Percentiles rank a stretch among this genome's conserved stretches.
Conservation (phyloP, 2,329 filamentous ascomycete species). For the Lachnellula willkommii region DNA sequence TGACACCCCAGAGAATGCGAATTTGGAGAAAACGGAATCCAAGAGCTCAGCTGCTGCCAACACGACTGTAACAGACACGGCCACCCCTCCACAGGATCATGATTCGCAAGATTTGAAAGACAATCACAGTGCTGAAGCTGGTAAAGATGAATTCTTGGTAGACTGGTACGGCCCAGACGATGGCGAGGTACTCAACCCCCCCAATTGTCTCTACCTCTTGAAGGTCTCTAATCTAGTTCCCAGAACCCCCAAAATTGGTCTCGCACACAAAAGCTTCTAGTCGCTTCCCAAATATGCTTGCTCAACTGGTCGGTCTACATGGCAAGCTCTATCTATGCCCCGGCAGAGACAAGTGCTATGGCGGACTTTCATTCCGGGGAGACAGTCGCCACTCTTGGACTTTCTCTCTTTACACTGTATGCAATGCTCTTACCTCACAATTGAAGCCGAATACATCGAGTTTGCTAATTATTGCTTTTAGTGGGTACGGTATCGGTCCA, state of each 20-base stretch:
- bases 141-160: neutral
- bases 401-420: neutral
- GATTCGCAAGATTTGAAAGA: neutral
- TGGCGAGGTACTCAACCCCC: constrained; percentile 17
- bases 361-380: constrained; percentile 45
- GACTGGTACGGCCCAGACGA: constrained; percentile 36
- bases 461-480: neutral
- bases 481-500: constrained; percentile 56
- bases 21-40: too few relatives aligned
- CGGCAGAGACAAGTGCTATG: constrained; percentile 43
- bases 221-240: too few relatives aligned
- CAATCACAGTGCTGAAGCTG: neutral
- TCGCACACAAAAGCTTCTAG: constrained; percentile 34
- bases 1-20: neutral
- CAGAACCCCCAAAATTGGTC: constrained; percentile 49
- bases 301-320: constrained; percentile 54
- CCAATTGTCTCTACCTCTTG: too few relatives aligned
- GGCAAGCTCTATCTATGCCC: constrained; percentile 41
- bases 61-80: too few relatives aligned
- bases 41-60: too few relatives aligned
- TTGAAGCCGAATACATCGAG: neutral
- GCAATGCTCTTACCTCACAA: neutral
- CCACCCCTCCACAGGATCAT: neutral
- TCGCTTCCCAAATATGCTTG: constrained; percentile 41
- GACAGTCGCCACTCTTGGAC: constrained; percentile 4